phyloP scores from a whole-genome alignment of 2,329 filamentous ascomycete genomes.

The Tricladium varicosporioides region DNA sequence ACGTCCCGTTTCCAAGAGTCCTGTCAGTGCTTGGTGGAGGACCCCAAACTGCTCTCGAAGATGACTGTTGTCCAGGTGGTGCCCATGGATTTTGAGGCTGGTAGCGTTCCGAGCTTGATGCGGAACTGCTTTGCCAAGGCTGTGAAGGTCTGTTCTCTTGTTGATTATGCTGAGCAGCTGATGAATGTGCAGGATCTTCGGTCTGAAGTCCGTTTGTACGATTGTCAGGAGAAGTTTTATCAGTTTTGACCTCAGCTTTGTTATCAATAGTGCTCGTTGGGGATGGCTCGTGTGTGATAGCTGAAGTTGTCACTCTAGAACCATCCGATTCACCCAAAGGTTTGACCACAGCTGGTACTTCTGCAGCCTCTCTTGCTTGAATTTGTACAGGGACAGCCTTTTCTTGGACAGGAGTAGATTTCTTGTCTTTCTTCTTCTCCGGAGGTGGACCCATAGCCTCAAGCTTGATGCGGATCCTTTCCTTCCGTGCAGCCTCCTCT shows the following conservation, averaged over 20 bases:
- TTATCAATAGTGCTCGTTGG: conserved; percentile 7
- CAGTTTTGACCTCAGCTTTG: conserved; percentile 6
- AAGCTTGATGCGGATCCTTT: conserved; percentile 70
- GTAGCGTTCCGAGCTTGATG: conserved; percentile 43
- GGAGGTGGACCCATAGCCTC: conserved; percentile 66
- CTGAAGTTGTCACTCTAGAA: conserved; percentile 13
- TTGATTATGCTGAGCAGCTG: conserved; percentile 19
- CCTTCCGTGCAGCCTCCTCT: conserved; percentile 70
- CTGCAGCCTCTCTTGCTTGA: conserved; percentile 25
- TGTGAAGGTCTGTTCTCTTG: conserved; percentile 27
- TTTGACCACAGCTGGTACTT: conserved; percentile 5
- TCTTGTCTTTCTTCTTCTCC: conserved; percentile 57
- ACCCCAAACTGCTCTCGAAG: conserved; percentile 68
- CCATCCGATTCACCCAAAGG: conserved; percentile 7
- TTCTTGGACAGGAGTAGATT: conserved; percentile 47
- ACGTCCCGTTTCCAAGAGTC: conserved; percentile 75
- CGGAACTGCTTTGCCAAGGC: conserved; percentile 31
- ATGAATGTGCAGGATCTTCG: conserved; percentile 37
- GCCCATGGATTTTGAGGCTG: conserved; percentile 43
- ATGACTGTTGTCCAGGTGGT: conserved; percentile 39
- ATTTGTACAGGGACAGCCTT: conserved; percentile 37
- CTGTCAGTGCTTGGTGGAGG: conserved; percentile 64
- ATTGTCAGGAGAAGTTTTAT: conserved; percentile 11
- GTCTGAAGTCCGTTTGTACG: conserved; percentile 25
- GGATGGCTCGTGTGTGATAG: conserved; percentile 10